Percentiles rank a stretch among this genome's conserved stretches.
Conservation (phyloP, 2,329 filamentous ascomycete species). For the Parascedosporium putredinis region DNA sequence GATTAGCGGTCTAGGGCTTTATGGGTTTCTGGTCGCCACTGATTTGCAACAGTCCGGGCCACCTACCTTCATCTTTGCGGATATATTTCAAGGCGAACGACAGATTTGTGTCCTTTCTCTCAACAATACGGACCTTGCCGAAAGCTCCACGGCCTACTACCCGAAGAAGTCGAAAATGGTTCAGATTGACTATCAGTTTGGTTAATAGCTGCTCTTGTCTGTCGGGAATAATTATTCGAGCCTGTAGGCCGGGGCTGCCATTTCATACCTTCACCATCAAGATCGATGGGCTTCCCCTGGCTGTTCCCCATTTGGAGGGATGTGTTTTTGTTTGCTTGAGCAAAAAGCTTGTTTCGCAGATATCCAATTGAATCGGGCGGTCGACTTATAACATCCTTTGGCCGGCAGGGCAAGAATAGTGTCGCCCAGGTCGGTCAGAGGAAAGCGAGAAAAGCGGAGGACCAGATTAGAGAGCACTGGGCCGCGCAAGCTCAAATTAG, state of each 20-base stretch:
- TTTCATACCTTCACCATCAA: conserved; percentile 74
- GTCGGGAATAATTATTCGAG: neutral
- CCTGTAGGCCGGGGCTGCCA: too few species aligned
- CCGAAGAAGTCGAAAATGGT: conserved; percentile 89
- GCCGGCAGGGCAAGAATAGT: too few species aligned
- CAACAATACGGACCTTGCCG: conserved; percentile 96
- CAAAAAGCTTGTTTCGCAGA: neutral
- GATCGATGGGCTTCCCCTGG: conserved; percentile 85
- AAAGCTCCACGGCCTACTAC: conserved; percentile 97
- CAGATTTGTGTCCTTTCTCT: conserved; percentile 87
- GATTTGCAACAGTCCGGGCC: too few species aligned
- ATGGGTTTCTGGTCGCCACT: too few species aligned
- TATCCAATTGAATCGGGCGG: neutral
- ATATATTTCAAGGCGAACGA: conserved; percentile 98
- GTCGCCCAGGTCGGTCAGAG: too few species aligned
- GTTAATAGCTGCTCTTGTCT: too few species aligned
- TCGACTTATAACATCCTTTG: conserved; percentile 2
- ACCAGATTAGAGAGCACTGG: too few species aligned
- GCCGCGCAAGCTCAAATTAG: too few species aligned
- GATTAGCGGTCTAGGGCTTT: too few species aligned
- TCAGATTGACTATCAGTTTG: conserved; percentile 90
- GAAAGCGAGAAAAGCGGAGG: too few species aligned
- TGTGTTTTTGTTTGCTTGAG: neutral
- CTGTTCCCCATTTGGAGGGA: conserved; percentile 71
- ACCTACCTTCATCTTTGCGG: conserved; percentile 88